Percentiles rank a stretch among this genome's conserved stretches.
These are phyloP conservation scores for Candida easanensis DNA, from an alignment of 805 yeast genomes.

Conservation along the genomic window DNA sequence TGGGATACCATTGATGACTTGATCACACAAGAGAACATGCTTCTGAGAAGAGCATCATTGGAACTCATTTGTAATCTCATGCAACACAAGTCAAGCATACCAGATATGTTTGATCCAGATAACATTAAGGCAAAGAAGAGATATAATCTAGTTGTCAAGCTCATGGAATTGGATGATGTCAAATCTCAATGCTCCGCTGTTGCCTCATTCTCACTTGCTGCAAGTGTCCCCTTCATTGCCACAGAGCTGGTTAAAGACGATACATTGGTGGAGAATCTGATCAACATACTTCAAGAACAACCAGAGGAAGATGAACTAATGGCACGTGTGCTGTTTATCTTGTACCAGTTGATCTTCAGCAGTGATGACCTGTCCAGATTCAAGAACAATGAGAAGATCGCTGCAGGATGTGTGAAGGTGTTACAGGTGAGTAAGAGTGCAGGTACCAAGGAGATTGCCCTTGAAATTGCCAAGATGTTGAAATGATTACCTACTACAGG, in stretches of 20 bases:
- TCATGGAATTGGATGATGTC: slow-evolving; percentile 36
- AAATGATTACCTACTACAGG: background rate
- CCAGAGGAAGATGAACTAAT: slow-evolving; percentile 29
- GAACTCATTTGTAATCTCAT: slow-evolving; percentile 65
- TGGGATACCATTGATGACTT: slow-evolving; percentile 46
- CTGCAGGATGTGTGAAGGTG: background rate
- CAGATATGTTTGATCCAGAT: slow-evolving; percentile 58
- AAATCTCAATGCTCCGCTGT: slow-evolving; percentile 42
- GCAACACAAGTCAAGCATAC: slow-evolving; percentile 37
- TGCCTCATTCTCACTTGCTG: slow-evolving; percentile 34
- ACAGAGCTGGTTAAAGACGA: slow-evolving; percentile 27
- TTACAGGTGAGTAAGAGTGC: slow-evolving; percentile 1
- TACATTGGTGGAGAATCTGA: slow-evolving; percentile 26
- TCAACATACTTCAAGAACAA: slow-evolving; percentile 28
- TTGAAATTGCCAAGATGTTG: slow-evolving; percentile 12
- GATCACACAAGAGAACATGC: slow-evolving; percentile 42
- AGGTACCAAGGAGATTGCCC: slow-evolving; percentile 18
- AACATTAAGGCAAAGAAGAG: slow-evolving; percentile 34
- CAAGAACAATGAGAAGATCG: background rate
- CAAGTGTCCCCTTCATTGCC: slow-evolving; percentile 35
- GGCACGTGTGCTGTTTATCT: slow-evolving; percentile 32
- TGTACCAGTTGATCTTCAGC: slow-evolving; percentile 24
- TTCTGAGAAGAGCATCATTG: slow-evolving; percentile 56
- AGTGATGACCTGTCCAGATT: slow-evolving; percentile 22
- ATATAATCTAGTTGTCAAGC: slow-evolving; percentile 40